Percentiles rank a stretch among this genome's conserved stretches.
Evolutionary conservation across 768 basidiomycete genomes (phyloP).

Genomic region (Stropharia rugosoannulata): DNA sequence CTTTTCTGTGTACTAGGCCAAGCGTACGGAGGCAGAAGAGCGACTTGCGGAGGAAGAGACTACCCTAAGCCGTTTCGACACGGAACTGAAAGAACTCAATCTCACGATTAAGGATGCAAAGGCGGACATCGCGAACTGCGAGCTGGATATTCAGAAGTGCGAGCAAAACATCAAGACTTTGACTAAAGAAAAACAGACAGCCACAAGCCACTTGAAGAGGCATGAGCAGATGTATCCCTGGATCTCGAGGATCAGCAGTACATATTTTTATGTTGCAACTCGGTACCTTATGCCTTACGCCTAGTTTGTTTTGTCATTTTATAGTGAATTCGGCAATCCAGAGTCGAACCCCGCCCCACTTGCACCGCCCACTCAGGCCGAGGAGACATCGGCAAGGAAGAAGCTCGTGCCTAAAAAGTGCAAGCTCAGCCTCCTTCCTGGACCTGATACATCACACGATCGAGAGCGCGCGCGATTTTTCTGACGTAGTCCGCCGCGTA

Average conservation of each 20-base stretch:
- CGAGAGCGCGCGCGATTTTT: constrained; percentile 48
- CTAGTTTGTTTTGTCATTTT: background rate
- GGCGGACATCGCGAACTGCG: constrained; percentile 54
- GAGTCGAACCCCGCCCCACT: constrained; percentile 48
- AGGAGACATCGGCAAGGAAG: background rate
- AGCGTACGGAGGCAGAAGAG: constrained; percentile 62
- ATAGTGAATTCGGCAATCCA: constrained; percentile 80
- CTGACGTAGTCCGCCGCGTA: constrained; percentile 58
- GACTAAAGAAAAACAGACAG: constrained; percentile 62
- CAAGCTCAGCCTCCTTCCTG: constrained; percentile 46
- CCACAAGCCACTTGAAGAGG: constrained; percentile 48
- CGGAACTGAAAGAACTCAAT: constrained; percentile 84
- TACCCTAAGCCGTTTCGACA: constrained; percentile 83
- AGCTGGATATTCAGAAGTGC: constrained; percentile 60
- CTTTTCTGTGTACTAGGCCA: constrained; percentile 36
- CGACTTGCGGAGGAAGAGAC: constrained; percentile 85
- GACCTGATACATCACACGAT: constrained; percentile 4
- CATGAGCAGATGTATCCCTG: constrained; percentile 86
- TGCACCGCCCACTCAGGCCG: constrained; percentile 10
- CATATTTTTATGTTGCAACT: constrained; percentile 26
- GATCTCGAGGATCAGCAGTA: constrained; percentile 90
- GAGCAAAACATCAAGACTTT: constrained; percentile 68
- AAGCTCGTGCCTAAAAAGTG: constrained; percentile 73
- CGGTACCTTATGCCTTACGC: background rate
- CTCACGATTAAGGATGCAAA: no score